Percentiles rank a stretch among this genome's conserved stretches.
These are phyloP conservation scores for Candolleomyces aberdarensis DNA, from an alignment of 768 basidiomycete genomes.

Conservation along the genomic window DNA sequence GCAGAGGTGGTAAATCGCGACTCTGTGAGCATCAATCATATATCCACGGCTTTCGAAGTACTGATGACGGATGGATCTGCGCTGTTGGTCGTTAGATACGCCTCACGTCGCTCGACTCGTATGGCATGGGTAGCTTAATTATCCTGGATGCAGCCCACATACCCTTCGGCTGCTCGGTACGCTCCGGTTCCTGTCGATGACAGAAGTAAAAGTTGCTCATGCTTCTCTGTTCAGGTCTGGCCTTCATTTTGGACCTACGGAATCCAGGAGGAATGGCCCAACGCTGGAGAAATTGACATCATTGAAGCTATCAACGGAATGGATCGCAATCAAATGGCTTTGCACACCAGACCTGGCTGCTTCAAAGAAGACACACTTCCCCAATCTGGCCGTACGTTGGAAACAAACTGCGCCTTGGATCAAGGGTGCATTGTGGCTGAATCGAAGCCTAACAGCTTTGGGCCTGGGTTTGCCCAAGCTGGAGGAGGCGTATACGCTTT, in stretches of 20 bases:
- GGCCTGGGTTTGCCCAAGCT: slow-evolving; percentile 58
- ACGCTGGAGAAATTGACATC: slow-evolving; percentile 55
- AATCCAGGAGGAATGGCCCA: slow-evolving; percentile 41
- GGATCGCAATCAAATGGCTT: slow-evolving; percentile 66
- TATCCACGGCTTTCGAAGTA: neutral
- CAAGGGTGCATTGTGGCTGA: slow-evolving; percentile 68
- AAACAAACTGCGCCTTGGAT: slow-evolving; percentile 55
- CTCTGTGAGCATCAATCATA: slow-evolving; percentile 42
- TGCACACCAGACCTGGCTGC: slow-evolving; percentile 61
- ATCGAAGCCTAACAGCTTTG: slow-evolving; percentile 59
- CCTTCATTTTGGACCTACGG: slow-evolving; percentile 48
- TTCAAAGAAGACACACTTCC: slow-evolving; percentile 29
- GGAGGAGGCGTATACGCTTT: slow-evolving; percentile 81
- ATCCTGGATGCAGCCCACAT: slow-evolving; percentile 45
- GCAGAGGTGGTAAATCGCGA: slow-evolving; percentile 26
- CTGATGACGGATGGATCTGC: neutral
- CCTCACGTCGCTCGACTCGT: slow-evolving; percentile 40
- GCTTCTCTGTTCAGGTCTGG: slow-evolving; percentile 33
- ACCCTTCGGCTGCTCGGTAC: slow-evolving; percentile 50
- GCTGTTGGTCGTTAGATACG: slow-evolving; percentile 31
- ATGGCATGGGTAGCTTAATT: slow-evolving; percentile 41
- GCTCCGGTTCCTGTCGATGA: slow-evolving; percentile 13
- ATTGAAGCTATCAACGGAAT: slow-evolving; percentile 82
- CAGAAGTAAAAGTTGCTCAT: neutral
- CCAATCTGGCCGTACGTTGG: slow-evolving; percentile 48